Evolutionary conservation across 441 rosid species (phyloP).

Genomic region (Gossypium davidsonii): DNA sequence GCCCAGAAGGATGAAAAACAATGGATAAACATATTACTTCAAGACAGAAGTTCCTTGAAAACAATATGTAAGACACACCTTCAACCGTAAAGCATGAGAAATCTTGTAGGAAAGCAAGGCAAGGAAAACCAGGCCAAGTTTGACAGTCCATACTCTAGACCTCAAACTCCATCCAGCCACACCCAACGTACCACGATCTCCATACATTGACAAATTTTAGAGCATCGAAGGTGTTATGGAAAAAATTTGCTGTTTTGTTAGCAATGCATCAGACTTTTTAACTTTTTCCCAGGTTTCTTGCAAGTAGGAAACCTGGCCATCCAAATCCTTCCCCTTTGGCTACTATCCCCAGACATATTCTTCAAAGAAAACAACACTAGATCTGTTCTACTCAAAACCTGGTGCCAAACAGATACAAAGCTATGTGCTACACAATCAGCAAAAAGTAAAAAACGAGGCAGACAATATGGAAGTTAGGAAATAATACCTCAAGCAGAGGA

Average conservation of each 20-base stretch:
- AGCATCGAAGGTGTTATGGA: background rate
- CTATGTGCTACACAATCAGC: background rate
- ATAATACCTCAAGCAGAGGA: conserved; percentile 50
- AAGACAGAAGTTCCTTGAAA: background rate
- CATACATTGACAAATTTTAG: background rate
- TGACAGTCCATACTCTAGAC: background rate
- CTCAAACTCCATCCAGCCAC: background rate
- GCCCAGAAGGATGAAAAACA: background rate
- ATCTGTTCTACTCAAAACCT: background rate
- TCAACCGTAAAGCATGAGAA: background rate
- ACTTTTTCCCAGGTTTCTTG: background rate
- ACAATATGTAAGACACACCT: background rate
- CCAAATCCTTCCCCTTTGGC: background rate
- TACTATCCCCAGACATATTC: background rate
- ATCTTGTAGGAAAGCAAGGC: background rate
- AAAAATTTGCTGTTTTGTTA: background rate
- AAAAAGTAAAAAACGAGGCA: background rate
- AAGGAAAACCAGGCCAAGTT: background rate
- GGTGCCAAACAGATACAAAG: background rate
- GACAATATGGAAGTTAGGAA: conserved; percentile 1
- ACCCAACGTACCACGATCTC: background rate
- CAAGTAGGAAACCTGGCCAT: background rate
- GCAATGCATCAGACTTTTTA: background rate
- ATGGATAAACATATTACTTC: background rate
- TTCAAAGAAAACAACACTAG: background rate